Conservation (phyloP, 2,329 filamentous ascomycete genomes). For the Simplicillium aogashimaense region DNA sequence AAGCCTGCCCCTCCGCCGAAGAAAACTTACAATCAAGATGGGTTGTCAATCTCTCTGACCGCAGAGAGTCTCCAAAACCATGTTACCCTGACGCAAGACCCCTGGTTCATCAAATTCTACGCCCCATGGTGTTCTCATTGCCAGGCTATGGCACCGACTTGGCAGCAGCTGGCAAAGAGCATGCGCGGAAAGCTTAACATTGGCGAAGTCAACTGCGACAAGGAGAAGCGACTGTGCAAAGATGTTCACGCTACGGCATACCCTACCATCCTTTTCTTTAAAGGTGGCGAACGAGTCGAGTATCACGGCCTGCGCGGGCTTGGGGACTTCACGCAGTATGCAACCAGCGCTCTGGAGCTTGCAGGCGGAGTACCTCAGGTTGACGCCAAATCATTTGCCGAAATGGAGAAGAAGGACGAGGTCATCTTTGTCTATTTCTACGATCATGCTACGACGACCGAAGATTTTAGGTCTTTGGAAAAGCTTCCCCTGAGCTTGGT, state of each 20-base stretch:
- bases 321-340: constrained; percentile 80
- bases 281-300: constrained; percentile 81
- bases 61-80: constrained; percentile 77
- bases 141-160: constrained; percentile 82
- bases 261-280: constrained; percentile 89
- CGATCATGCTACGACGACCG: constrained; percentile 83
- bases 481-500: constrained; percentile 80
- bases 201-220: constrained; percentile 92
- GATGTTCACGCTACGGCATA: constrained; percentile 72
- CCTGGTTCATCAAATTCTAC: constrained; percentile 99
- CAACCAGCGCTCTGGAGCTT: constrained; percentile 75
- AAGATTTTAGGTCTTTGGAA: constrained; percentile 85
- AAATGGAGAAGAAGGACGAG: constrained; percentile 83
- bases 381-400: constrained; percentile 63
- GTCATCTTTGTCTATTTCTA: constrained; percentile 98
- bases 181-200: constrained; percentile 87
- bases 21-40: constrained; percentile 54
- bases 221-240: constrained; percentile 80
- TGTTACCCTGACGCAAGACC: constrained; percentile 79
- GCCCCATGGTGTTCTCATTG: constrained; percentile 97
- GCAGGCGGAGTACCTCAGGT: constrained; percentile 73
- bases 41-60: constrained; percentile 64
- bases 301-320: constrained; percentile 87
- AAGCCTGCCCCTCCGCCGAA: constrained; percentile 9
- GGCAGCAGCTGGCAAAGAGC: constrained; percentile 81